phyloP scores from a whole-genome alignment of 2,329 filamentous ascomycete genomes.

The Verticillium alfalfae region DNA sequence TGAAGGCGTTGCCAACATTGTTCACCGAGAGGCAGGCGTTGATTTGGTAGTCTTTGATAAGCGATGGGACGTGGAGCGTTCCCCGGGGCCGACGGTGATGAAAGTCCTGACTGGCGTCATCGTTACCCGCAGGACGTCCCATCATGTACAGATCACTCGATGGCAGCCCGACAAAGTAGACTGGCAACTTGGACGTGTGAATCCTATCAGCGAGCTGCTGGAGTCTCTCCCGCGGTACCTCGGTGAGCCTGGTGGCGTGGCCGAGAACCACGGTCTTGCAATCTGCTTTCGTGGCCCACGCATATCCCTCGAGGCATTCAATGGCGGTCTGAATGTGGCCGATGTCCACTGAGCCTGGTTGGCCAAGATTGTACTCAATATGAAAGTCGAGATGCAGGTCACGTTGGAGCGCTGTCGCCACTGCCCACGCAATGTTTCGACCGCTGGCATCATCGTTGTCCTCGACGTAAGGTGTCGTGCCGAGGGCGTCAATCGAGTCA shows the following conservation, averaged over 20 bases:
- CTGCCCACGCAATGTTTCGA: constrained; percentile 59
- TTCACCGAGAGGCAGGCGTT: constrained; percentile 61
- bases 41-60: constrained; percentile 54
- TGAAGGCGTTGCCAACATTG: constrained; percentile 72
- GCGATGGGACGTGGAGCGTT: constrained; percentile 54
- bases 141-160: constrained; percentile 73
- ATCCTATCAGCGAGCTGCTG: constrained; percentile 39
- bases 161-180: constrained; percentile 64
- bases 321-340: constrained; percentile 51
- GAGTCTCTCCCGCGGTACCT: constrained; percentile 47
- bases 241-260: constrained; percentile 62
- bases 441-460: constrained; percentile 36
- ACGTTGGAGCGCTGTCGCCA: constrained; percentile 43
- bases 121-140: constrained; percentile 30
- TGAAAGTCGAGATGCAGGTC: constrained; percentile 63
- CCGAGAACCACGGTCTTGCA: constrained; percentile 53
- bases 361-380: constrained; percentile 63
- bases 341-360: constrained; percentile 24
- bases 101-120: constrained; percentile 10
- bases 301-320: constrained; percentile 35
- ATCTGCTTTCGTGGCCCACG: constrained; percentile 40
- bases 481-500: constrained; percentile 51
- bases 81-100: constrained; percentile 38
- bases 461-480: constrained; percentile 69
- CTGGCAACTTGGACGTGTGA: constrained; percentile 39